These are phyloP conservation scores for Brassica cretica DNA, from an alignment of 345 rosid genomes.

Conservation along the genomic window DNA sequence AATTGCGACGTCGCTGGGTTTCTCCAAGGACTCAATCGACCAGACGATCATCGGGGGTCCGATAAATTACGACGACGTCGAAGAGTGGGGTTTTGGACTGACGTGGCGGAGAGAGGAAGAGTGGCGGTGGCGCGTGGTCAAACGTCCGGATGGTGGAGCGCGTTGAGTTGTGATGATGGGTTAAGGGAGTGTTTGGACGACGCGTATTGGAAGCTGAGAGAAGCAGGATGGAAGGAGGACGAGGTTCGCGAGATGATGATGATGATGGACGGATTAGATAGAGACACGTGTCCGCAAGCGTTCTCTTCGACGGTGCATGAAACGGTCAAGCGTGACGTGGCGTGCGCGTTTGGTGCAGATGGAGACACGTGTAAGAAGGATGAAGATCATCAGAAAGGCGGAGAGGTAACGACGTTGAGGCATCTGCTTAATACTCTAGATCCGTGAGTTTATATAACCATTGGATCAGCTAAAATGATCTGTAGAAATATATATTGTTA, in stretches of 20 bases:
- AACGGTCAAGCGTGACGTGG: slow-evolving; percentile 53
- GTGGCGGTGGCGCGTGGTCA: slow-evolving; percentile 39
- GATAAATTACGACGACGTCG: slow-evolving; percentile 43
- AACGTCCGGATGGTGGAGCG: slow-evolving; percentile 56
- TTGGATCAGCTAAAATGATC: slow-evolving; percentile 4
- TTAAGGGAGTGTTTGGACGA: slow-evolving; percentile 63
- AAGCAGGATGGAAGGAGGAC: slow-evolving; percentile 82
- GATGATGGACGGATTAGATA: slow-evolving; percentile 37
- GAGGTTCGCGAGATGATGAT: slow-evolving; percentile 79
- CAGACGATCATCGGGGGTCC: neutral
- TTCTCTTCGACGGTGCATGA: neutral
- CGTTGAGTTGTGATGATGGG: slow-evolving; percentile 10
- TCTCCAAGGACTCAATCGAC: slow-evolving; percentile 47
- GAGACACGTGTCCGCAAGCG: neutral
- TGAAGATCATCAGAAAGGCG: neutral
- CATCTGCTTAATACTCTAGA: slow-evolving; percentile 14
- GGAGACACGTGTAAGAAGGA: slow-evolving; percentile 7
- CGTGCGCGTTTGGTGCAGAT: slow-evolving; percentile 48
- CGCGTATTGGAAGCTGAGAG: slow-evolving; percentile 61
- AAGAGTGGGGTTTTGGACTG: slow-evolving; percentile 74
- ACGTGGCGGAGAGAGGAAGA: slow-evolving; percentile 64
- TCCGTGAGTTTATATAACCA: slow-evolving; percentile 2
- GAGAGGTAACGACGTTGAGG: slow-evolving; percentile 23
- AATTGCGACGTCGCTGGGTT: slow-evolving; percentile 67
- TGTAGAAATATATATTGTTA: neutral